Conservation (phyloP, 2,329 filamentous ascomycete species). For the Scleromitrula shiraiana region DNA sequence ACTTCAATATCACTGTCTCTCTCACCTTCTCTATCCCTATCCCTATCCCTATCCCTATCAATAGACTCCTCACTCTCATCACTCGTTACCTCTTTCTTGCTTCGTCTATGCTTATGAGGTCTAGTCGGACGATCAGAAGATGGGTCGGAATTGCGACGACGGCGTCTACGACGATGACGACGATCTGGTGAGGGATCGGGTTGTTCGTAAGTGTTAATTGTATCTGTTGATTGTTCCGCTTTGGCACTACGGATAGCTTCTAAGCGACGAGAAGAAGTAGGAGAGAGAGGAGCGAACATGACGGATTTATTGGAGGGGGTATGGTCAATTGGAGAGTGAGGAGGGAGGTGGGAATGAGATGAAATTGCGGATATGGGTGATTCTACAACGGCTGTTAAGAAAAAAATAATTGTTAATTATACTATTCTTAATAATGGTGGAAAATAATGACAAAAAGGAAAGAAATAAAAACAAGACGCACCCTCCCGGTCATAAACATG, state of each 20-base stretch:
- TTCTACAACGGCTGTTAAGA: conserved; percentile 2
- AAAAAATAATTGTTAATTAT: neutral
- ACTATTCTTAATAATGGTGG: neutral
- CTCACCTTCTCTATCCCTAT: conserved; percentile 12
- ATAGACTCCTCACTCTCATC: conserved; percentile 15
- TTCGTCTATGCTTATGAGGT: conserved; percentile 16
- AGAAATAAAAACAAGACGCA: conserved; percentile 11
- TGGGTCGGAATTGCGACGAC: conserved; percentile 25
- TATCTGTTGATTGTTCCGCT: neutral
- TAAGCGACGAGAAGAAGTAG: conserved; percentile 19
- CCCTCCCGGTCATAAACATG: conserved; percentile 17
- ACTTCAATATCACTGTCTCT: conserved; percentile 17
- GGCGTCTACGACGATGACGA: conserved; percentile 14
- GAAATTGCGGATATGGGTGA: neutral
- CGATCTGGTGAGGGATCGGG: conserved; percentile 5
- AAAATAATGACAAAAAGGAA: conserved; percentile 3
- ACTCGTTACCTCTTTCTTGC: conserved; percentile 11
- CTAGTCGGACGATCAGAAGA: conserved; percentile 22
- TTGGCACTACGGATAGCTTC: conserved; percentile 7
- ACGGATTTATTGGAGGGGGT: conserved; percentile 23
- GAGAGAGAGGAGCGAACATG: conserved; percentile 27
- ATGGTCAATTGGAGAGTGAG: neutral
- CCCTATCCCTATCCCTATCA: too few species aligned
- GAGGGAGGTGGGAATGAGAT: neutral
- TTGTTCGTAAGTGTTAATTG: conserved; percentile 7